These are phyloP conservation scores for Poa pratensis DNA, from an alignment of 176 grass and related monocot species.

Conservation along the genomic window DNA sequence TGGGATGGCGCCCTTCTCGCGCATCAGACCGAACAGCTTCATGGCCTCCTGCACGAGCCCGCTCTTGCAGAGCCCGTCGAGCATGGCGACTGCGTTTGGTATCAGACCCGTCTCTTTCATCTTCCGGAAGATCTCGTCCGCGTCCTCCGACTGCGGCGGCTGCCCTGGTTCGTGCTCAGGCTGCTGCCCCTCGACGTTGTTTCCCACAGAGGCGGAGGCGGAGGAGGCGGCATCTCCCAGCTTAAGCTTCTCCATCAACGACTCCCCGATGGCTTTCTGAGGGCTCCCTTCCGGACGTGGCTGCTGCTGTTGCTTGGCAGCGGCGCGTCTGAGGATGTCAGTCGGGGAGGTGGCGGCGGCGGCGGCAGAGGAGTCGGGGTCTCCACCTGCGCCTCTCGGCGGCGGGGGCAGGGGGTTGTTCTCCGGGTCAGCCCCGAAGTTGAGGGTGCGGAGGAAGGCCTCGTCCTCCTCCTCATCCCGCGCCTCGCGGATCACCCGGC, in stretches of 20 bases:
- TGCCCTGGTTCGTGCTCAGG: not conserved
- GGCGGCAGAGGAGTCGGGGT: slow-evolving; percentile 31
- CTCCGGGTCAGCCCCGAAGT: slow-evolving; percentile 54
- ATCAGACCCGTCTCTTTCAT: slow-evolving; percentile 94
- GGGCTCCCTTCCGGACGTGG: slow-evolving; percentile 2
- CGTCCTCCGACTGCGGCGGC: slow-evolving; percentile 50
- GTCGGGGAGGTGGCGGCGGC: slow-evolving; percentile 37
- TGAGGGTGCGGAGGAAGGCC: slow-evolving; percentile 67
- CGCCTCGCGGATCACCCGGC: slow-evolving; percentile 52
- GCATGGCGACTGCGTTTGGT: slow-evolving; percentile 90
- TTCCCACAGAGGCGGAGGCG: not conserved
- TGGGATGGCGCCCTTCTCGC: slow-evolving; percentile 89
- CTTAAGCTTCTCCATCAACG: slow-evolving; percentile 74
- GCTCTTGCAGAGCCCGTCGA: slow-evolving; percentile 88
- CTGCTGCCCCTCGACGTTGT: slow-evolving; percentile 16
- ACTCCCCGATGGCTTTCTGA: slow-evolving; percentile 55
- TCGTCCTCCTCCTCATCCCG: slow-evolving; percentile 62
- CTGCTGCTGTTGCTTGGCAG: slow-evolving; percentile 8
- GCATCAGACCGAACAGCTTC: slow-evolving; percentile 89
- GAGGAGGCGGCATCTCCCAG: slow-evolving; percentile 38
- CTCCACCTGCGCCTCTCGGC: not conserved
- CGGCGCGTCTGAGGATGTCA: slow-evolving; percentile 35
- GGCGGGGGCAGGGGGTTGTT: slow-evolving; percentile 46
- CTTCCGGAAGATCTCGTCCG: slow-evolving; percentile 78
- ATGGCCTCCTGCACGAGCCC: slow-evolving; percentile 94